Percentiles rank a stretch among this genome's conserved stretches.
Conservation (phyloP, 345 rosid genomes). For the Eucalyptus virginea region DNA sequence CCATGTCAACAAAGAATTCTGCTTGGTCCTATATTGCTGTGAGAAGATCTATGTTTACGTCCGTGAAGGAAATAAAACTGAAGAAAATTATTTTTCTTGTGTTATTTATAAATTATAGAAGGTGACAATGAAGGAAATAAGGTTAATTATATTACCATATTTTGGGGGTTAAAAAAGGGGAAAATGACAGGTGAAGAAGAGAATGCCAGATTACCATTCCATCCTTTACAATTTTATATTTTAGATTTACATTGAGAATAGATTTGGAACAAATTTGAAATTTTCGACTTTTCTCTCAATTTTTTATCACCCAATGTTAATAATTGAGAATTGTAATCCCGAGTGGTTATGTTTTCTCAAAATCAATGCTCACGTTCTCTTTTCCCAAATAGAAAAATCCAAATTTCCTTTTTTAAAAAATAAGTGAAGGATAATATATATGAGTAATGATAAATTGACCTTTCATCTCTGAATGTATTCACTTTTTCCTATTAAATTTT, state of each 20-base stretch:
- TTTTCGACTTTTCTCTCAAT: not conserved
- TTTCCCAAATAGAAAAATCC: not conserved
- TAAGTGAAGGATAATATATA: not conserved
- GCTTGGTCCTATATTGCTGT: not conserved
- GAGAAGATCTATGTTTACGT: not conserved
- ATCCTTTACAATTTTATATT: not conserved
- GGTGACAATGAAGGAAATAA: not conserved
- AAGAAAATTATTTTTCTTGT: not conserved
- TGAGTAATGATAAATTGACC: not conserved
- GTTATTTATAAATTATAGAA: not conserved
- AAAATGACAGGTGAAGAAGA: not conserved
- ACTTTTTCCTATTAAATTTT: not conserved
- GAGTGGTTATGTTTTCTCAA: not conserved
- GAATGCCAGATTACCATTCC: not conserved
- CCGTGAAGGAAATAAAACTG: not conserved
- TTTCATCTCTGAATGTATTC: not conserved
- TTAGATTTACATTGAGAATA: not conserved
- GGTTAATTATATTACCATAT: not conserved
- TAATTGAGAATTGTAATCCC: not conserved
- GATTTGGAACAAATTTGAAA: not conserved
- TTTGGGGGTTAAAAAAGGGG: not conserved
- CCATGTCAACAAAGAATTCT: not conserved
- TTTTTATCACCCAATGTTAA: not conserved
- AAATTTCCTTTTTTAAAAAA: not conserved
- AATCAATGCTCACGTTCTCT: not conserved